Percentiles rank a stretch among this genome's conserved stretches.
phyloP scores from a whole-genome alignment of 139 green algal species.

The Pleodorina starrii region DNA sequence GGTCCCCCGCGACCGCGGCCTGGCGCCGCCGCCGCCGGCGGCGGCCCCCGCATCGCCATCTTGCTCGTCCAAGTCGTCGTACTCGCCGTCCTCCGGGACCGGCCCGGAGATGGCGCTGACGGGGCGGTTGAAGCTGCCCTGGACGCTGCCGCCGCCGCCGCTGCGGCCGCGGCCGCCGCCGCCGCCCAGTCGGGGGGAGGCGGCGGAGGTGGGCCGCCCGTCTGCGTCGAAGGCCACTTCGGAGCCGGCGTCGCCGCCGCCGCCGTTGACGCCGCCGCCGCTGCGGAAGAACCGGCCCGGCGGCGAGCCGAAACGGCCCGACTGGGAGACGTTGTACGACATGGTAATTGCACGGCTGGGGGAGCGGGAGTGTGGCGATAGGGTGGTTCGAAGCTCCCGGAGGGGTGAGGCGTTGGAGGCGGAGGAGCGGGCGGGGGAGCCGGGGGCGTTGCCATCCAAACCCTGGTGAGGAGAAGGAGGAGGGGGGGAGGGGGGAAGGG shows the following conservation, averaged over 20 bases:
- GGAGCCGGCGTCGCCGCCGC: background rate
- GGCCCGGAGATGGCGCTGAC: background rate
- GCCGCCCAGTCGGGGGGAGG: background rate
- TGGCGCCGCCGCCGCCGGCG: too few species aligned
- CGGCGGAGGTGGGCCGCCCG: conserved; percentile 5
- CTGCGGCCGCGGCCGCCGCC: background rate
- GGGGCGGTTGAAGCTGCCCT: background rate
- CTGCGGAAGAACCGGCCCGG: conserved; percentile 1
- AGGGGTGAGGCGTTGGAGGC: background rate
- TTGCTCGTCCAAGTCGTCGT: background rate
- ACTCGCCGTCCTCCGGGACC: background rate
- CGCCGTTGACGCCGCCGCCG: background rate
- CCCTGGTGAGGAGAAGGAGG: background rate
- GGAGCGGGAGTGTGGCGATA: background rate
- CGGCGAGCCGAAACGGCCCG: conserved; percentile 6
- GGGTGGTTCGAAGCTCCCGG: background rate
- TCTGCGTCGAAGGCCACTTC: background rate
- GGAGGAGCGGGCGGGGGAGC: conserved; percentile 18
- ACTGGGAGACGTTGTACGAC: conserved; percentile 12
- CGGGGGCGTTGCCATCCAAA: background rate
- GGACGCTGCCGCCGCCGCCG: background rate
- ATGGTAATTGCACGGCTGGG: conserved; percentile 1
- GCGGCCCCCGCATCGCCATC: too few species aligned
- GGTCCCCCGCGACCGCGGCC: background rate
- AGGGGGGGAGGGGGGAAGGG: too few species aligned